These are phyloP conservation scores for Penicillium simplicissimum DNA, from an alignment of 495 filamentous ascomycete genomes.

Conservation along the genomic window DNA sequence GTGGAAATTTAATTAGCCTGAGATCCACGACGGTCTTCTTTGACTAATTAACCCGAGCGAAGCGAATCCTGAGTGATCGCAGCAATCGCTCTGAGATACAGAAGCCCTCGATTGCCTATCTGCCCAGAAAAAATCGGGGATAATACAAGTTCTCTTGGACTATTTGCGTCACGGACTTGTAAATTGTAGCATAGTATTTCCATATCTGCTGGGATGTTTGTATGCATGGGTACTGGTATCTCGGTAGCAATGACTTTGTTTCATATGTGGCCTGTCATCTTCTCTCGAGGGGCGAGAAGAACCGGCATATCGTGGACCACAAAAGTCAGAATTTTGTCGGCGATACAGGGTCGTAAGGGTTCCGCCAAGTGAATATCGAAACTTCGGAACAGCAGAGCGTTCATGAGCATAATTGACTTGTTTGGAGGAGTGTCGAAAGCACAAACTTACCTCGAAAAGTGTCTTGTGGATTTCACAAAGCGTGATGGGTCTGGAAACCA, in stretches of 20 bases:
- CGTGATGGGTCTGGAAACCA: background rate
- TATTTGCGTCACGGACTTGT: no score
- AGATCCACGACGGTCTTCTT: background rate
- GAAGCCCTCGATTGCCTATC: no score
- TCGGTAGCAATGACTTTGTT: background rate
- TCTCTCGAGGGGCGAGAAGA: background rate
- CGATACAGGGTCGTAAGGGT: background rate
- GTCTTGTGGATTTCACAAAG: conserved; percentile 1
- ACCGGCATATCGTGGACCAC: background rate
- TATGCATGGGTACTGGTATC: background rate
- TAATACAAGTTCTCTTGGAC: no score
- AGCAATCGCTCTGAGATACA: no score
- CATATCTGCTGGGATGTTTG: background rate
- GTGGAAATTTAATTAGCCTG: background rate
- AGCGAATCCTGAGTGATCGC: no score
- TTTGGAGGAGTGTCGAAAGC: background rate
- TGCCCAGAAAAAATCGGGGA: no score
- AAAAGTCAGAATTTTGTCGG: conserved; percentile 1
- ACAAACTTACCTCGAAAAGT: background rate
- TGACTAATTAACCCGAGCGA: no score
- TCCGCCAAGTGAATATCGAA: background rate
- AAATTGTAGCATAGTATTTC: background rate
- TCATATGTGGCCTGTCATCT: background rate
- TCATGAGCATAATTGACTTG: background rate
- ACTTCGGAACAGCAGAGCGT: background rate